Conservation (phyloP, 306 rosid species). For the Abrus precatorius region DNA sequence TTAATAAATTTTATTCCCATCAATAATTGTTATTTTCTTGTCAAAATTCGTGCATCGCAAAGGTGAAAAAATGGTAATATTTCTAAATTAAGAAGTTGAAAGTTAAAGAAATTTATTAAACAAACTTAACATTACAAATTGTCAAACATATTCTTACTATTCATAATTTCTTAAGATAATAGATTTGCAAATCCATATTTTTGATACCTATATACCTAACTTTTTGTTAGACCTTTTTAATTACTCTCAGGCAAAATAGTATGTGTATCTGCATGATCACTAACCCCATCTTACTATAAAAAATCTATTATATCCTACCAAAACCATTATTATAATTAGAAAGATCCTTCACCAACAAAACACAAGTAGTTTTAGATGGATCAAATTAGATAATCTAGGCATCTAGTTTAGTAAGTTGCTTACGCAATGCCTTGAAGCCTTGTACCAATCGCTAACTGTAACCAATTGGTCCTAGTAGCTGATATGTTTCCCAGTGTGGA, state of each 20-base stretch:
- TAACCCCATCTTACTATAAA: neutral
- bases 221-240: no score
- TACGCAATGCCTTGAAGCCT: neutral
- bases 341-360: neutral
- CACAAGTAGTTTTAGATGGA: neutral
- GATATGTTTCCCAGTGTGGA: neutral
- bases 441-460: neutral
- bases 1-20: no score
- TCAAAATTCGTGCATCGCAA: no score
- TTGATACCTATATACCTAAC: no score
- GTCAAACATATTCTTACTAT: no score
- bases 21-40: no score
- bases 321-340: neutral
- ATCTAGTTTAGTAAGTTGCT: neutral
- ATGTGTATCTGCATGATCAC: constrained; percentile 15
- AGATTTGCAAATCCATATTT: neutral
- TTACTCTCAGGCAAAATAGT: neutral
- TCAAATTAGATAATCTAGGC: neutral
- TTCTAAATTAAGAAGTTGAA: no score
- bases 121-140: no score
- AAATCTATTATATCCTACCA: neutral
- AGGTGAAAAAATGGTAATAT: no score
- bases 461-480: neutral
- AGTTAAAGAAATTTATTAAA: no score
- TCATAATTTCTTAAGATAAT: no score